phyloP scores from a whole-genome alignment of 495 filamentous ascomycete genomes.

The Podospora appendiculata region DNA sequence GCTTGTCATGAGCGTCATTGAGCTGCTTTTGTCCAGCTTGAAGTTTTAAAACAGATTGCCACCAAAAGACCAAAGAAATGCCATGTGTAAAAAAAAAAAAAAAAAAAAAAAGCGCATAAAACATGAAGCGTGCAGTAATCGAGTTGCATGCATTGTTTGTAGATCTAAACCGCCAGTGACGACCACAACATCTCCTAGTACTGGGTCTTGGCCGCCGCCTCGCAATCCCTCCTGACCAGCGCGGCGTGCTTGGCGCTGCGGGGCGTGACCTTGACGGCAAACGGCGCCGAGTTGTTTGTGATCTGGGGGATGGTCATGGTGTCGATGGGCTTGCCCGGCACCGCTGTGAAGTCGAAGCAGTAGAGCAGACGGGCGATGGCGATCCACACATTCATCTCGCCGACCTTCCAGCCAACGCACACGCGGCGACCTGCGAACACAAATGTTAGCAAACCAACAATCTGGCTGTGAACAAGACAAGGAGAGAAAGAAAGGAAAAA shows the following conservation, averaged over 20 bases:
- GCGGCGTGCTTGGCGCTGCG: neutral
- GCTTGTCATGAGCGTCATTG: too few relatives aligned
- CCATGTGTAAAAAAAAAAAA: too few relatives aligned
- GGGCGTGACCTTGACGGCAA: constrained; percentile 1
- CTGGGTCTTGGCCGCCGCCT: neutral
- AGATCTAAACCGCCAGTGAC: too few relatives aligned
- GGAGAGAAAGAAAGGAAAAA: neutral
- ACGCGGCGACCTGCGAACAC: constrained; percentile 23
- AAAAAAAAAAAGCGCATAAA: too few relatives aligned
- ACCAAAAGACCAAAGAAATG: too few relatives aligned
- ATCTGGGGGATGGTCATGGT: neutral
- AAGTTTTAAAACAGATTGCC: too few relatives aligned
- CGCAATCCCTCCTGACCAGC: neutral
- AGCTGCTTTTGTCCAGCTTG: too few relatives aligned
- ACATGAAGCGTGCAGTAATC: too few relatives aligned
- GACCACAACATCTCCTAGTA: neutral
- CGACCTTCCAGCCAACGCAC: constrained; percentile 40
- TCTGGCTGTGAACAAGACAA: neutral
- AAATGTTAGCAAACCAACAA: neutral
- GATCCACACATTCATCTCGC: constrained; percentile 33
- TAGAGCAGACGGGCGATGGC: constrained; percentile 35
- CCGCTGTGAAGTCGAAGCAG: constrained; percentile 29
- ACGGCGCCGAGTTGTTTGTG: constrained; percentile 2
- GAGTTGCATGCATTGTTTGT: too few relatives aligned
- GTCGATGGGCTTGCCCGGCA: neutral